Conservation (phyloP, 129 eudicot genomes). For the Helianthus annuus region DNA sequence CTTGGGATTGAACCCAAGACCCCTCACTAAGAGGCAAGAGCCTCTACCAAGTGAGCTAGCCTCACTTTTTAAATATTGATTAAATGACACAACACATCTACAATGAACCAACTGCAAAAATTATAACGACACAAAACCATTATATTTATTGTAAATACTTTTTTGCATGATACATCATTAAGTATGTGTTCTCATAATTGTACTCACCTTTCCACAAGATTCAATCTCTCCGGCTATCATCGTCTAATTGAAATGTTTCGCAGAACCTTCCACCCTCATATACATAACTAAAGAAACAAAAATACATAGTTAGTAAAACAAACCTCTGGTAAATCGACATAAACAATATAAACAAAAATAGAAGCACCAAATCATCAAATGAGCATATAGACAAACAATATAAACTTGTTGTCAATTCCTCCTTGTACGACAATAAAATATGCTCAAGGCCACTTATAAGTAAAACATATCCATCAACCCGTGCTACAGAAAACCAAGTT, state of each 20-base stretch:
- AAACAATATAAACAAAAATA: neutral
- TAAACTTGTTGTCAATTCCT: too few relatives aligned
- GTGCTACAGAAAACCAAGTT: too few relatives aligned
- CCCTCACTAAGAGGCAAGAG: too few relatives aligned
- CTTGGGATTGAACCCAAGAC: too few relatives aligned
- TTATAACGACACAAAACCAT: neutral
- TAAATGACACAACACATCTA: slow-evolving; percentile 54
- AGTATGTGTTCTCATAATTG: neutral
- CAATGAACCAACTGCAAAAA: slow-evolving; percentile 67
- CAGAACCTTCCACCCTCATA: slow-evolving; percentile 71
- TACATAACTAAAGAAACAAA: slow-evolving; percentile 47
- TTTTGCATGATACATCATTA: neutral
- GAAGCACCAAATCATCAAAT: too few relatives aligned
- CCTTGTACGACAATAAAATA: too few relatives aligned
- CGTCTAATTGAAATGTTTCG: slow-evolving; percentile 67
- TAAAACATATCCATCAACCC: too few relatives aligned
- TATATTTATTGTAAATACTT: neutral
- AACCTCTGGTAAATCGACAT: neutral
- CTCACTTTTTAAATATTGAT: slow-evolving; percentile 51
- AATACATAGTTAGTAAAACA: neutral
- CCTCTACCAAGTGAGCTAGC: too few relatives aligned
- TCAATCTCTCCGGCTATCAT: slow-evolving; percentile 85
- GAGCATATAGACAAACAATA: too few relatives aligned
- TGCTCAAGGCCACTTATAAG: too few relatives aligned
- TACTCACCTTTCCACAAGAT: slow-evolving; percentile 64